Percentiles rank a stretch among this genome's conserved stretches.
Conservation (phyloP, 2,329 filamentous ascomycete species). For the Colletotrichum sp. region DNA sequence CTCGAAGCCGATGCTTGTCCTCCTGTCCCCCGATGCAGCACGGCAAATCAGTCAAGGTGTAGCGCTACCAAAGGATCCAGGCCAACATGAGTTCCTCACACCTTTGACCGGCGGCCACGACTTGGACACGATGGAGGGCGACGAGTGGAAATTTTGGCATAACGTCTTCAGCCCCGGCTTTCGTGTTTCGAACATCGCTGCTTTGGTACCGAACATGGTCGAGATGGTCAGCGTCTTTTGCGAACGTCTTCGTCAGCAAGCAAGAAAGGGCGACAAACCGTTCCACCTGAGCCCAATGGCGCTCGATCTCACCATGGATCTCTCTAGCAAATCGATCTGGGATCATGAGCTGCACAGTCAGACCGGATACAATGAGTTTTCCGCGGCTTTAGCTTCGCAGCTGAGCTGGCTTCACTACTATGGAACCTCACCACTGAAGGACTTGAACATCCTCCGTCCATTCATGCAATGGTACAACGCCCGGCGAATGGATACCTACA, state of each 20-base stretch:
- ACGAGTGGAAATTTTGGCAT: conserved; percentile 31
- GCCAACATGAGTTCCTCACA: conserved; percentile 31
- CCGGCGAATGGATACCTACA: background rate
- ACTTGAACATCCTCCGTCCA: background rate
- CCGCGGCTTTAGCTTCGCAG: background rate
- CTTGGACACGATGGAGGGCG: conserved; percentile 34
- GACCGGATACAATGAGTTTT: background rate
- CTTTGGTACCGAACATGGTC: conserved; percentile 39
- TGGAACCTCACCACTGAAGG: background rate
- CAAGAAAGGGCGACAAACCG: conserved; percentile 31
- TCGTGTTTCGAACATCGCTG: conserved; percentile 37
- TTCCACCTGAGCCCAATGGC: background rate
- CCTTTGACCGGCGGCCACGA: conserved; percentile 36
- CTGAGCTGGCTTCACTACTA: background rate
- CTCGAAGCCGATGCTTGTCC: background rate
- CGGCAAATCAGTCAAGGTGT: conserved; percentile 24
- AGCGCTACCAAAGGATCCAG: conserved; percentile 19
- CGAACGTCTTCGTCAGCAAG: conserved; percentile 18
- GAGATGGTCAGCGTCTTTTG: conserved; percentile 40
- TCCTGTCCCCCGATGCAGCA: background rate
- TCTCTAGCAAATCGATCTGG: background rate
- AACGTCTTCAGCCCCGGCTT: conserved; percentile 39
- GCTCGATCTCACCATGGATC: background rate
- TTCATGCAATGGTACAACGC: background rate
- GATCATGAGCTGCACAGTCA: background rate